Conservation (phyloP, 2,329 filamentous ascomycete genomes). For the Torrubiellomyces zombiae region DNA sequence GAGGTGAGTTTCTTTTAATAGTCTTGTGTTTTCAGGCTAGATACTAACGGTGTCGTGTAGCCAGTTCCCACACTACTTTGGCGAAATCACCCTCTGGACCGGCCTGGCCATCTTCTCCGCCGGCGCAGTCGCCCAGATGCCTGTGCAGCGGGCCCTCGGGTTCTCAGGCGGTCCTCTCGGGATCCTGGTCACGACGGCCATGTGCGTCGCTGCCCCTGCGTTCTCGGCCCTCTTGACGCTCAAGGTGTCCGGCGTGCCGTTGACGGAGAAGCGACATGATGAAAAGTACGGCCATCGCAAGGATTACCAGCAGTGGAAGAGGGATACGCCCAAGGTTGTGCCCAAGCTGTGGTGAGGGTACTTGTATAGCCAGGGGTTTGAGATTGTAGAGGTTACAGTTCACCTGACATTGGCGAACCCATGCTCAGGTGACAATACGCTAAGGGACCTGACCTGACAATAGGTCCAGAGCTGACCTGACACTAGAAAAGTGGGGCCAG, state of each 20-base stretch:
- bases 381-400: neutral
- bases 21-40: neutral
- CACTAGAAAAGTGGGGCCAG: too few species aligned
- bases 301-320: slow-evolving; percentile 54
- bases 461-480: too few species aligned
- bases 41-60: slow-evolving; percentile 12
- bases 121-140: slow-evolving; percentile 35
- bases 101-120: slow-evolving; percentile 45
- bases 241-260: slow-evolving; percentile 45
- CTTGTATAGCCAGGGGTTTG: neutral
- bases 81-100: slow-evolving; percentile 53
- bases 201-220: slow-evolving; percentile 42
- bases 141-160: slow-evolving; percentile 40
- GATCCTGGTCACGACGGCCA: slow-evolving; percentile 14
- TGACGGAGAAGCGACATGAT: slow-evolving; percentile 56
- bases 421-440: too few species aligned
- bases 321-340: slow-evolving; percentile 46
- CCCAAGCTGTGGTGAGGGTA: slow-evolving; percentile 33
- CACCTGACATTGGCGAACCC: neutral
- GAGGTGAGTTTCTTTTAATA: slow-evolving; percentile 18
- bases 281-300: slow-evolving; percentile 43
- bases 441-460: too few species aligned
- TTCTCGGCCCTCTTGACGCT: slow-evolving; percentile 47
- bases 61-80: slow-evolving; percentile 56
- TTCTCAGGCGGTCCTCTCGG: slow-evolving; percentile 24